Base-by-base conservation (phyloP, 768 basidiomycete species). In the Gloeostereum incarnatum region DNA sequence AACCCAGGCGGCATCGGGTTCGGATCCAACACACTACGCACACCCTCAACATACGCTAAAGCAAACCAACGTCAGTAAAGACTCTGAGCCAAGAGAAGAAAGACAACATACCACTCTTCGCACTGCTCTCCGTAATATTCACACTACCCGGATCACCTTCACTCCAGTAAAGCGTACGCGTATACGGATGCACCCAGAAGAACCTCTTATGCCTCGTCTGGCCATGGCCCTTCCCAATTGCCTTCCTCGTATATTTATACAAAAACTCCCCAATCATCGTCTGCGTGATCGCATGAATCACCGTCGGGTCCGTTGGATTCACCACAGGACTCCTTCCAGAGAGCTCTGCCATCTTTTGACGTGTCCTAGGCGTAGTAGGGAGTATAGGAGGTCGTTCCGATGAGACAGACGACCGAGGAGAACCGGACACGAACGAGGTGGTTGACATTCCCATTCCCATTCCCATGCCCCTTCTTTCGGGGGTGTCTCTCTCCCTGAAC, bases 151-250 rank as follows among this genome's bases (percentile, higher is more conserved):
- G 96, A 62, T 98, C 94, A 7, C 81, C 78, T 13, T 87, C 82
- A 52, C 89, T 90, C 96, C 96, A 99, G 59, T 98, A 97, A 42
- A 99, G 52, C 4, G 92, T 97, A 66, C 89, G 90, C 27, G 93
- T 98, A 56, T 98, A 99, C 14, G 96, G 96, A 60, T 98, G 94
- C n/a, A 99, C 81, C 96, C 96, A 99, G 73, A 98, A 96, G 78
- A 92, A 99, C 25, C 96, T 72, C 57, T 78, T 81, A 60, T 99
- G 96, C 36, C 93, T 68, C 56, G 77, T 81, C 56, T 90, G 84
- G 16, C 88, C 88, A 55, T 91, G 75, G 9, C 90, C 92, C 59
- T 87, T 93, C 17, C 92, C 90, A 51, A 98, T 77, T 13, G 86
- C 63, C 41, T 78, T 74, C 36, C 94, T 73, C 6, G 94, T 97